These are phyloP conservation scores for Rubia balearica DNA, from an alignment of 305 asterid species.

Conservation along the genomic window DNA sequence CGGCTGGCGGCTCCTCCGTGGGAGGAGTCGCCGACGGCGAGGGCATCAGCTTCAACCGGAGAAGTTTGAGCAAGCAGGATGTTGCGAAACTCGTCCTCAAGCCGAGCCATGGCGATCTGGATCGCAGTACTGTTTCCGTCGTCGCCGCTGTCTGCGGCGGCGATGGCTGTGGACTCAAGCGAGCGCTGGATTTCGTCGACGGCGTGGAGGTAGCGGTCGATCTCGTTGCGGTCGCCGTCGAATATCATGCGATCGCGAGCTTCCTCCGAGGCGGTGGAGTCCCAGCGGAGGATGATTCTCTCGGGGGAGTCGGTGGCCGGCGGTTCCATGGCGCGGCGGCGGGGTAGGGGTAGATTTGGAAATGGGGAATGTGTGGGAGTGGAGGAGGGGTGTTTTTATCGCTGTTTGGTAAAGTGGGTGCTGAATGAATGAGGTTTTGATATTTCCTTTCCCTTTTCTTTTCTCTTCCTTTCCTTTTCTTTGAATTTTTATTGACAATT, in stretches of 20 bases:
- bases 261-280: constrained; percentile 66
- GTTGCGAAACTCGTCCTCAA: constrained; percentile 83
- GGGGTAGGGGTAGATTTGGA: neutral
- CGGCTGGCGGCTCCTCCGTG: constrained; percentile 5
- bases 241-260: constrained; percentile 69
- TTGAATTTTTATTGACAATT: too few species aligned
- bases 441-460: neutral
- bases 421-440: neutral
- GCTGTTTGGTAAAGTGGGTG: neutral
- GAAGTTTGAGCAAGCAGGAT: constrained; percentile 54
- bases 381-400: neutral
- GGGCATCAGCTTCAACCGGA: constrained; percentile 41
- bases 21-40: constrained; percentile 10
- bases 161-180: constrained; percentile 25
- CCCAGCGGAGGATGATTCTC: constrained; percentile 71
- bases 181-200: constrained; percentile 67
- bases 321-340: constrained; percentile 45
- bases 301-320: constrained; percentile 53
- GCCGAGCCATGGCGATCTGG: constrained; percentile 92
- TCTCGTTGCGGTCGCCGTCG: constrained; percentile 59
- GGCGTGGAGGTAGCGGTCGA: constrained; percentile 68
- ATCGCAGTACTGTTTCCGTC: constrained; percentile 29
- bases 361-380: neutral
- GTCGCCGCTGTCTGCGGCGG: constrained; percentile 14
- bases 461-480: neutral